Evolutionary conservation across 805 yeast genomes (phyloP), one percentile per base, ranked within the genome.

Genomic region (Cyberlindnera subsufficiens): DNA sequence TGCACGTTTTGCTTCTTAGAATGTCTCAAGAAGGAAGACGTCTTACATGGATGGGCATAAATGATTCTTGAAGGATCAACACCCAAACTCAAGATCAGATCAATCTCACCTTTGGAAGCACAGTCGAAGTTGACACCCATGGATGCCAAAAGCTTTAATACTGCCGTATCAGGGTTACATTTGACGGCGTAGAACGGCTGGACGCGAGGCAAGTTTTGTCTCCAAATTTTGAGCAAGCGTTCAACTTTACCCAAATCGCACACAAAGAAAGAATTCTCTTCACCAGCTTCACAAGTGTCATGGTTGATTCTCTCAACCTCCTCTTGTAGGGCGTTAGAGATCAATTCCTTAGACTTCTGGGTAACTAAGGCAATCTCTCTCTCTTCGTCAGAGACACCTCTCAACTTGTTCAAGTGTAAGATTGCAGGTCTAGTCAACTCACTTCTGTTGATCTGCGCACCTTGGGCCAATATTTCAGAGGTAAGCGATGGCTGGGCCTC

Each of bases 11-110:
- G 53, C 16, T 66, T 61, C n/a, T 68, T 59, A 2, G 97, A 93
- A 58, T 71, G 82, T 51, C 93, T 74, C 45, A 91, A 68, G 52
- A 80, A 87, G 16, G 96, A 84, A 39, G 78, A 75, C n/a, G 90
- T 80, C 66, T 91, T 91, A 65, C 96, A 86, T 11, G 99, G 96
- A 57, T 91, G 88, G 14, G 98, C 97, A 64, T 87, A 91, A 43
- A 93, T 75, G 56, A 91, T 84, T 50, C 85, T 71, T 11, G 70
- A 61, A 8, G 95, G 76, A 48, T 67, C 67, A 38, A 83, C 77
- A 7, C 91, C 91, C 46, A 82, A 58, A 16, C 64, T 57, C 49
- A 87, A 67, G 40, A 87, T 74, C 35, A 68, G 66, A 42, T 81
- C 82, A 55, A 91, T 87, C 66, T 91, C 99, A 49, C 74, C 74